phyloP scores from a whole-genome alignment of 2,329 filamentous ascomycete species.

The Exophiala viscosa region DNA sequence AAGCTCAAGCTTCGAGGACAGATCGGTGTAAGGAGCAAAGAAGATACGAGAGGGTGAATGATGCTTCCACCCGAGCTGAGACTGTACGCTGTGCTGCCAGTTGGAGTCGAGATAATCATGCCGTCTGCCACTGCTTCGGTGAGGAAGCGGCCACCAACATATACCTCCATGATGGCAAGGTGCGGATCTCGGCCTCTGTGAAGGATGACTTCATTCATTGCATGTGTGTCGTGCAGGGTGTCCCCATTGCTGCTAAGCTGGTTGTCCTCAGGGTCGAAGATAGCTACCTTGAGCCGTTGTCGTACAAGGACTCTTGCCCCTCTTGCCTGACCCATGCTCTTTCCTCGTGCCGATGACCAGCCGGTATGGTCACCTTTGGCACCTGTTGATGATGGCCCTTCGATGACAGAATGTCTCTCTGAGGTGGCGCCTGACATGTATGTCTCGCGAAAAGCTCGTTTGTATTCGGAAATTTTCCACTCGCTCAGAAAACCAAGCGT shows the following conservation, averaged over 20 bases:
- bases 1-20: conserved; percentile 90
- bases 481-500: conserved; percentile 92
- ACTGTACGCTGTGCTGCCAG: conserved; percentile 91
- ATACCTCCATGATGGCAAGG: conserved; percentile 86
- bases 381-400: conserved; percentile 40
- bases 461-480: conserved; percentile 93
- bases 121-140: conserved; percentile 94
- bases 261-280: conserved; percentile 66
- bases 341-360: conserved; percentile 74
- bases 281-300: conserved; percentile 78
- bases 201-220: conserved; percentile 92
- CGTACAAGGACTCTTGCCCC: conserved; percentile 79
- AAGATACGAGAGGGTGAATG: conserved; percentile 86
- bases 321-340: conserved; percentile 71
- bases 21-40: conserved; percentile 86
- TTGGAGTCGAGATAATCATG: conserved; percentile 89
- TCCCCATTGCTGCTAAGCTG: conserved; percentile 34
- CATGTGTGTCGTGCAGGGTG: conserved; percentile 53
- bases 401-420: conserved; percentile 41
- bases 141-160: conserved; percentile 80
- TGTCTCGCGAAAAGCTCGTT: conserved; percentile 84
- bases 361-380: conserved; percentile 37
- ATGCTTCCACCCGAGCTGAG: conserved; percentile 91
- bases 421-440: conserved; percentile 72
- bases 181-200: conserved; percentile 88